Evolutionary conservation across 257 asterid genomes (phyloP), one percentile per base, ranked within the genome.

Genomic region (Paulownia fortunei): DNA sequence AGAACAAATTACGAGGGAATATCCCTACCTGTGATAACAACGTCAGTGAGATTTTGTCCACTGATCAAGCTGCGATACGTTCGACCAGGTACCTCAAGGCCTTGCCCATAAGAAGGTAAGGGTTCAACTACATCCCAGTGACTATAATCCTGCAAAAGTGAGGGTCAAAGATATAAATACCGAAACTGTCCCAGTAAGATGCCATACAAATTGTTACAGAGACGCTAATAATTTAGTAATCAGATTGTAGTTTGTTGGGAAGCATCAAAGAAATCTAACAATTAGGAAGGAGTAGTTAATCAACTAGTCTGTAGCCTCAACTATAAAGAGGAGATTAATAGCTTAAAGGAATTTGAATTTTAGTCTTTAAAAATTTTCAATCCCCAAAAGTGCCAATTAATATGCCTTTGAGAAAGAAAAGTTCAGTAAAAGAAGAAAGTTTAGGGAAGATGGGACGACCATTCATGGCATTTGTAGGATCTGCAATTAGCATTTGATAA

Each of bases 1-100:
- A n/a, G 12, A 41, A 44, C 30, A 41, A 64, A 4, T 8, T 7
- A 36, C 8, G 1, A 4, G 13, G 8, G 8, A 21, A 41, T 21
- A 62, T 49, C 1, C 36, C 8, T 76, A 86, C 97, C 97, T 55
- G 97, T 92, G 63, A 92, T 85, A 61, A 88, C 97, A 69, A 92
- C 94, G 82, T 92, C 97, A 34, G 83, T 82, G 79, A 92, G 67
- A 78, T 92, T 79, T 34, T 79, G 79, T 74, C 96, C 97, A 2
- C 69, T 74, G 61, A 92, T 87, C 73, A 92, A 80, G 82, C 97
- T 92, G 34, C 94, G 92, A 73, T 92, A 92, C 81, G 93, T 88
- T 86, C 74, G 81, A 61, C 91, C 91, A 23, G 88, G 91, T 56
- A 85, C 76, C 52, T 88, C 96, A 13, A 82, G 84, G 65, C 90